Evolutionary conservation across 352 stramenopile genomes (phyloP), one percentile per base, ranked within the genome.

Genomic region (Phytophthora parvispora): DNA sequence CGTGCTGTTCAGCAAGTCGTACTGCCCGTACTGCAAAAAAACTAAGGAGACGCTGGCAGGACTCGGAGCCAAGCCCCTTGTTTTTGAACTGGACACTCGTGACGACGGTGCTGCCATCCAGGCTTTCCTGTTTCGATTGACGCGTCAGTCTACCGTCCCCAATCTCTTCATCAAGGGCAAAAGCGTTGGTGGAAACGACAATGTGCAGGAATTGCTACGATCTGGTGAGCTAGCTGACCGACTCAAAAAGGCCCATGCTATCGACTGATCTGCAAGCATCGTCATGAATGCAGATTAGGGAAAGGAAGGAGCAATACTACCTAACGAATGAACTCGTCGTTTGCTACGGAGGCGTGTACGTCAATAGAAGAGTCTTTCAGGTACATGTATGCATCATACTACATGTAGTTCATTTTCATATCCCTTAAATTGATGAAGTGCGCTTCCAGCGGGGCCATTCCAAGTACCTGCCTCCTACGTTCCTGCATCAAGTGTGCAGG

Each of bases 121-220:
- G 80, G 74, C 77, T 38, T 98, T 93, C 55, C 80, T 99, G 29
- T 81, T 94, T 54, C 71, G 90, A 28, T 83, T 99, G 56, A 99
- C 97, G 34, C 95, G 93, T 58, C 97, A 98, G 65, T 89, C 89
- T 55, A 99, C 97, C 4, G 97, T 99, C 42, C 98, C 98, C 0
- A 99, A 99, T 74, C 96, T 99, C 34, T 99, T 99, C 77, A 95
- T 99, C 53, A 95, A 94, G 59, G 94, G 94, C 57, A 93, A 98
- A 66, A 97, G 95, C 78, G 87, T 99, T 53, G 98, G 98, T 61
- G 98, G 98, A 42, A 95, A 97, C 62, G 97, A 99, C 78, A 92
- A 98, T 59, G 98, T 94, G 6, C 87, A 98, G 60, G 80, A 77
- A 32, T 81, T 98, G 59, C 83, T 87, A 36, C 77, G 84, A 47